These are phyloP conservation scores for Haematococcus lacustris DNA, from an alignment of 139 green algal species.

Conservation along the genomic window DNA sequence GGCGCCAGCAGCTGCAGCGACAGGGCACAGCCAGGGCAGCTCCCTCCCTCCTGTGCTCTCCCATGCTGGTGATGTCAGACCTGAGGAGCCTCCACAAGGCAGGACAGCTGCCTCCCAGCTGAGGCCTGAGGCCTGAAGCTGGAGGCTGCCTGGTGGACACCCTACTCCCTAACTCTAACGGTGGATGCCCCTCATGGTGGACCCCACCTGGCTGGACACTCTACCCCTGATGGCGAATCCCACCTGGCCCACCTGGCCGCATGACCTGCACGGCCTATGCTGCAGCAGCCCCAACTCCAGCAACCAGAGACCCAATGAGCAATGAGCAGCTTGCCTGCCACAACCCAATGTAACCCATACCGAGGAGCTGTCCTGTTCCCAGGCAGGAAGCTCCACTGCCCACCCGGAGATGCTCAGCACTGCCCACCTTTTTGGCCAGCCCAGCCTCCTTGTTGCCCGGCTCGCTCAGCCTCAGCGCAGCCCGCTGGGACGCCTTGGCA, in stretches of 20 bases:
- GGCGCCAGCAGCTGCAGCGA: conserved; percentile 25
- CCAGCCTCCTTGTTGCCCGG: conserved; percentile 26
- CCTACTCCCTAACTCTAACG: not conserved
- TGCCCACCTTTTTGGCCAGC: conserved; percentile 26
- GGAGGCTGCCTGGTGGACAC: not conserved
- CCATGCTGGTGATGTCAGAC: not conserved
- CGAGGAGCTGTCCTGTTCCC: not conserved
- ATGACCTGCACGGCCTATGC: not conserved
- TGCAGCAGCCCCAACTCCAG: not conserved
- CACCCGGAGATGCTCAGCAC: not conserved
- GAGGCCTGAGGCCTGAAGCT: not conserved
- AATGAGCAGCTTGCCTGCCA: too few species aligned
- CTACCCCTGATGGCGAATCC: not conserved
- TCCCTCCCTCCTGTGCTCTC: not conserved
- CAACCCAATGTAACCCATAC: not conserved
- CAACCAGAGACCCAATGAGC: not conserved
- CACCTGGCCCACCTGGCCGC: not conserved
- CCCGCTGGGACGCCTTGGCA: not conserved
- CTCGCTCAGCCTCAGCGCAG: conserved; percentile 3
- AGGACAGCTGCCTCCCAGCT: too few species aligned
- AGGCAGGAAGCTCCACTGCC: not conserved
- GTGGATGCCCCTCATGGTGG: not conserved
- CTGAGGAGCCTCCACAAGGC: not conserved
- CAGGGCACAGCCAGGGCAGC: not conserved
- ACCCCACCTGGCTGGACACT: too few species aligned